Conservation (phyloP, 805 yeast genomes). For the Nakazawaea ambrosiae region DNA sequence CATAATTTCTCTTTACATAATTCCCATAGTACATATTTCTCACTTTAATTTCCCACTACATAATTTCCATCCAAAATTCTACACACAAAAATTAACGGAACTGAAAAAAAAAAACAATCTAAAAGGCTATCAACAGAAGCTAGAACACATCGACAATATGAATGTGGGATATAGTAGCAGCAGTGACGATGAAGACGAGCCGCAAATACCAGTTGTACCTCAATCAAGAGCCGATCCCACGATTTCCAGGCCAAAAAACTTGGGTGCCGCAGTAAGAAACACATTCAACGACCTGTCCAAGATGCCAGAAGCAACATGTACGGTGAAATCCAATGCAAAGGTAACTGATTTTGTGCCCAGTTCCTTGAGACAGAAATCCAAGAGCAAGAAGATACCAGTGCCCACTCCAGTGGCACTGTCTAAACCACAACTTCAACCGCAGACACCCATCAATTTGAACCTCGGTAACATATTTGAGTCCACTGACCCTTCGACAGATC, state of each 20-base stretch:
- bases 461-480: slow-evolving; percentile 1
- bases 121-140: no score
- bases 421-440: neutral
- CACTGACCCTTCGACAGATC: neutral
- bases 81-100: no score
- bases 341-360: slow-evolving; percentile 17
- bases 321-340: neutral
- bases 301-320: neutral
- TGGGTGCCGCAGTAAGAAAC: neutral
- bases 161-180: no score
- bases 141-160: no score
- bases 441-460: neutral
- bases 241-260: neutral
- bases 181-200: slow-evolving; percentile 1
- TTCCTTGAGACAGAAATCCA: slow-evolving; percentile 5
- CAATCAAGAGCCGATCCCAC: no score
- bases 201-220: neutral
- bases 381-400: slow-evolving; percentile 3
- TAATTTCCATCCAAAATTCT: no score
- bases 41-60: no score
- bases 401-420: no score
- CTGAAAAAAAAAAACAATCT: no score
- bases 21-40: no score
- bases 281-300: neutral
- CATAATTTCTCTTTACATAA: no score